Percentiles rank a stretch among this genome's conserved stretches.
phyloP scores from a whole-genome alignment of 768 basidiomycete genomes.

The Dendrothele bispora region DNA sequence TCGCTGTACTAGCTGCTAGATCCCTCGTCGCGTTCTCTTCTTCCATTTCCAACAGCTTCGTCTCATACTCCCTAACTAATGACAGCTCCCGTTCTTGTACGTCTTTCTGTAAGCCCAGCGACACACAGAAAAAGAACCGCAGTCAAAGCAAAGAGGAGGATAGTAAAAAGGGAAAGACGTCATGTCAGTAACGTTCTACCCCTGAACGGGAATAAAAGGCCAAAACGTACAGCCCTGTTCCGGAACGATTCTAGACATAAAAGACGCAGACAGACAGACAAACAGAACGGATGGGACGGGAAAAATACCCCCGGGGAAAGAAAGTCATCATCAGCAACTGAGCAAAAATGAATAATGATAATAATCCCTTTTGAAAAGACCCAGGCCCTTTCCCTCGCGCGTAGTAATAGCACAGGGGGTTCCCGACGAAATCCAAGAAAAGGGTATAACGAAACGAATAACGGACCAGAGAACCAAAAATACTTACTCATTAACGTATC shows the following conservation, averaged over 20 bases:
- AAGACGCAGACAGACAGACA: slow-evolving; percentile 5
- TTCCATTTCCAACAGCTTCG: slow-evolving; percentile 73
- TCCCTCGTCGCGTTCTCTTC: slow-evolving; percentile 61
- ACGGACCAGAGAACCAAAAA: background rate
- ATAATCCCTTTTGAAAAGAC: no score
- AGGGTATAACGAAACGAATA: background rate
- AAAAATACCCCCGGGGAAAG: no score
- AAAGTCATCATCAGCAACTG: no score
- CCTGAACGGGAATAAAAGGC: background rate
- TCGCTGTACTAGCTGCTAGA: slow-evolving; percentile 60
- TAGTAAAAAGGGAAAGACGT: no score
- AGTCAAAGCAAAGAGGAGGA: slow-evolving; percentile 7
- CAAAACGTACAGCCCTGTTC: slow-evolving; percentile 76
- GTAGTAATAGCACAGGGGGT: no score
- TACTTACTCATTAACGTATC: slow-evolving; percentile 85
- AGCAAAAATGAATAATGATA: no score
- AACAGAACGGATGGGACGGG: slow-evolving; percentile 1
- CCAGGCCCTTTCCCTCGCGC: no score
- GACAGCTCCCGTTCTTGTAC: slow-evolving; percentile 91
- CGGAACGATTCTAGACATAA: slow-evolving; percentile 59
- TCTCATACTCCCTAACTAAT: slow-evolving; percentile 88
- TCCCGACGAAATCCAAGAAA: no score
- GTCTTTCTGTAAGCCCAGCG: slow-evolving; percentile 84
- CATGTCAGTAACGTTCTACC: slow-evolving; percentile 1
- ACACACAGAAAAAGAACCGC: no score